These are phyloP conservation scores for Dittrichia graveolens DNA, from an alignment of 129 eudicot species.

Conservation along the genomic window DNA sequence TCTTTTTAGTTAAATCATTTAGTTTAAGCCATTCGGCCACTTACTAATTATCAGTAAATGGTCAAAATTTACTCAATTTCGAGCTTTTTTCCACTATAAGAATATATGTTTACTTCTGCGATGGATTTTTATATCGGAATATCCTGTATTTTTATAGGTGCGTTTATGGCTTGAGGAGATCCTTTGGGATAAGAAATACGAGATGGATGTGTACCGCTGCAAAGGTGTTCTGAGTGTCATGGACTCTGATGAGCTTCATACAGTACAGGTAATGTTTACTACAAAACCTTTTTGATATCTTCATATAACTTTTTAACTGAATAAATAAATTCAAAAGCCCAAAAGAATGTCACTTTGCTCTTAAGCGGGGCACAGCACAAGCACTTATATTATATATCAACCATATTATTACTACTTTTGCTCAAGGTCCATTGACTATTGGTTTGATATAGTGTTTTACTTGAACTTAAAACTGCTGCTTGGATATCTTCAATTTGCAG, in stretches of 20 bases:
- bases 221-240: constrained; percentile 78
- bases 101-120: not conserved
- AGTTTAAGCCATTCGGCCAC: not conserved
- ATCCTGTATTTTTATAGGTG: constrained; percentile 39
- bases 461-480: not conserved
- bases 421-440: not conserved
- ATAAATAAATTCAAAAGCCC: not conserved
- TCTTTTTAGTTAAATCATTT: not conserved
- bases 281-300: not conserved
- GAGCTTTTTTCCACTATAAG: not conserved
- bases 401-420: not conserved
- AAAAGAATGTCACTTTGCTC: not conserved
- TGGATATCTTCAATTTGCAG: constrained; percentile 35
- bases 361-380: not conserved
- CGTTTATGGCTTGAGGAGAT: constrained; percentile 90
- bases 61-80: not conserved
- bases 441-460: not conserved
- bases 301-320: not conserved
- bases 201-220: constrained; percentile 93
- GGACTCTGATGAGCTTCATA: constrained; percentile 80
- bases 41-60: not conserved
- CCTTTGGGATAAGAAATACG: constrained; percentile 87
- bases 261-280: constrained; percentile 63
- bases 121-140: constrained; percentile 1
- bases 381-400: no score